Evolutionary conservation across 2,329 filamentous ascomycete genomes (phyloP), one percentile per base, ranked within the genome.

Genomic region (Fusarium mexicanum): DNA sequence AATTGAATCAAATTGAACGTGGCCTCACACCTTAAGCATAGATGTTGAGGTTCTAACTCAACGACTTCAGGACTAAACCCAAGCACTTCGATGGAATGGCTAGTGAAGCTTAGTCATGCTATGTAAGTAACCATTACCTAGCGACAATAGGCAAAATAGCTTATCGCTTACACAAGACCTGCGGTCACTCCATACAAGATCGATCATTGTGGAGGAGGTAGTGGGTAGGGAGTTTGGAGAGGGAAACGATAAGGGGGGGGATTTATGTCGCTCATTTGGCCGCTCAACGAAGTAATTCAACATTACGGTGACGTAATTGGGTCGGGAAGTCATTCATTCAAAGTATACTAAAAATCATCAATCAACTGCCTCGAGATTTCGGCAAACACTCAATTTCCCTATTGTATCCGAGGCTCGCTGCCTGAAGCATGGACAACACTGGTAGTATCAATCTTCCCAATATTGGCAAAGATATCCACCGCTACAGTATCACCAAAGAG

Each of bases 51-150:
- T 29, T 54, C 33, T 38, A 22, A 54, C 50, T 29, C 50, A 29
- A 2, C 18, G 3, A 9, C 33, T 54, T 2, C 14, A 54, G 50
- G 50, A 54, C 18, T 38, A 26, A 54, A 22, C 4, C 33, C 10
- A 0, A 35, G 4, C 31, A 0, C 4, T 26, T 3, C 22, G 3
- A 51, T 20, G n/a, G 17, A 31, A n/a, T 48, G 14, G 31, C 3
- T 3, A 26, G 8, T 14, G 0, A 35, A 12, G 12, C 4, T 1
- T 9, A 20, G 31, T 51, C n/a, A 24, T 5, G 3, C 8, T 20
- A 35, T 20, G 12, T 51, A 24, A 14, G 16, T 24, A 9, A n/a
- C 29, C 2, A 8, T 33, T 5, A 6, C 22, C 22, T 10, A 12
- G 13, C 3, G 13, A 6, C 10, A 18, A 4, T 5, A 31, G 29